Conservation (phyloP, 345 rosid species). For the Atalantia buxifolia region DNA sequence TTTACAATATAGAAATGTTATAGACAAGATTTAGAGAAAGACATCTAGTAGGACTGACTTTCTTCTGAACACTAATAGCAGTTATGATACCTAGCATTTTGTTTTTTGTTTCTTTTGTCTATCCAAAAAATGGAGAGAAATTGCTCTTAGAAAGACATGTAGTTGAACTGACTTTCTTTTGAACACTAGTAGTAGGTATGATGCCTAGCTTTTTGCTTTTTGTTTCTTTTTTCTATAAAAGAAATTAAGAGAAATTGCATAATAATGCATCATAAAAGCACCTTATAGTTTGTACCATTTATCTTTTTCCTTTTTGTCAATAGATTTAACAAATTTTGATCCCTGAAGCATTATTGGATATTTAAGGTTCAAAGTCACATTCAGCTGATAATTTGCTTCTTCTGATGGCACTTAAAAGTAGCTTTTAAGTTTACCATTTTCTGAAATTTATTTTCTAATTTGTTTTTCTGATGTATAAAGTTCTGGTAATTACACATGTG, state of each 20-base stretch:
- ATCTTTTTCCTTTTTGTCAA: not conserved
- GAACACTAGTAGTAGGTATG: not conserved
- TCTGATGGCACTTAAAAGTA: not conserved
- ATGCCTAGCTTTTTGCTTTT: not conserved
- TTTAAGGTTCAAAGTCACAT: not conserved
- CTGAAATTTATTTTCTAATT: not conserved
- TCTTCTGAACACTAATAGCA: not conserved
- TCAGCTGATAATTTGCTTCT: not conserved
- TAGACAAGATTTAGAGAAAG: not conserved
- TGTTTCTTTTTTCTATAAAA: not conserved
- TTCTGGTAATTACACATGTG: not conserved
- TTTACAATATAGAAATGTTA: not conserved
- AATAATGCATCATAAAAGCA: not conserved
- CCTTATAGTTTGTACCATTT: not conserved
- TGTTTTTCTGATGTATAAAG: not conserved
- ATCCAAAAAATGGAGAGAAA: not conserved
- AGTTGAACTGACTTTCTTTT: conserved; percentile 1
- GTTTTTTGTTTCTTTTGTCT: not conserved
- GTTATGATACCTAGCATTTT: not conserved
- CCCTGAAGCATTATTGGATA: not conserved
- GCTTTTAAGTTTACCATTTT: not conserved
- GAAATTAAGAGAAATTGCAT: not conserved
- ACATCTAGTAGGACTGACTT: not conserved
- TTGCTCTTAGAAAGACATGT: not conserved
- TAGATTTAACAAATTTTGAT: not conserved